Evolutionary conservation across 805 yeast genomes (phyloP), one percentile per base, ranked within the genome.

Genomic region (Torulaspora indica): DNA sequence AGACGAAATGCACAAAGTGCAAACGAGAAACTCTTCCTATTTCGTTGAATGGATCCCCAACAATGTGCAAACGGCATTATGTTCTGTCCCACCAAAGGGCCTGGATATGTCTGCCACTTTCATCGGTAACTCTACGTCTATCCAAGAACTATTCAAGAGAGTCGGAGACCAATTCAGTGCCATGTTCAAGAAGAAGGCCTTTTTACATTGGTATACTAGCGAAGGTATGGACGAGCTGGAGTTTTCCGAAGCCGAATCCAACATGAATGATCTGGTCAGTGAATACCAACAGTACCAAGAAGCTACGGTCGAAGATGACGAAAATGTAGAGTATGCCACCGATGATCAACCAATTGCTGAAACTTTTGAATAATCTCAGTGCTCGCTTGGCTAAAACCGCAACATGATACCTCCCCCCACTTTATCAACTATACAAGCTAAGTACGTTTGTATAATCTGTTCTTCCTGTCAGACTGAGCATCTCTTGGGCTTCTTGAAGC

Each of bases 161-260:
- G 84, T 86, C 45, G 91, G 91, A 53, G 87, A 78, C 58, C 96
- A 89, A 71, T 89, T 89, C 71, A 75, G 82, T 56, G 90, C 89
- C 49, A 89, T 89, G 96, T 89, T 85, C 71, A 79, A 86, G 66
- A 86, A 93, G 73, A 85, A 83, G 68, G 96, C 96, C 52, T 89
- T 89, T 80, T 81, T 89, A 71, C 96, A 89, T 70, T 89, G 96
- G 96, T 89, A 87, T 71, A 85, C 93, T 8, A 77, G 82, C 56
- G 96, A 89, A 70, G 96, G 96, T 73, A 89, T 89, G 96, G 96
- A 89, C 63, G 95, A 84, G 71, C 76, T 82, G 75, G 96, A 89
- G 72, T 89, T 89, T 69, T 79, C 88, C 46, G 96, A 89, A 73
- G 96, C 96, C 42, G 95, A 87, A 71, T 81, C 91, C 43, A 85